Evolutionary conservation across 345 rosid species (phyloP), one percentile per base, ranked within the genome.

Genomic region (Citrus unshiu): DNA sequence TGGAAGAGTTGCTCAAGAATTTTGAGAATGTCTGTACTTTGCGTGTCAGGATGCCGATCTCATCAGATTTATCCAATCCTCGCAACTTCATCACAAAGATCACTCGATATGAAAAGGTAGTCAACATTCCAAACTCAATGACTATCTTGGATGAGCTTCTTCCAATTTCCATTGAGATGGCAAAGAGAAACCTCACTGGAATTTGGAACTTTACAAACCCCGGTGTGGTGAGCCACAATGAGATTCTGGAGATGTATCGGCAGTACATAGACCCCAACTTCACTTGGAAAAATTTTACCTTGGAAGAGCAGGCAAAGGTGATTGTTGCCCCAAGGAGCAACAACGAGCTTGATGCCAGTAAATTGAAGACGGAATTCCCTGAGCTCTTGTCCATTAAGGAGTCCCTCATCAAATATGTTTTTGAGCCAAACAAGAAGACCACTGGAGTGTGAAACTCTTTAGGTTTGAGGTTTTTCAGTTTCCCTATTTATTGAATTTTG

Each of bases 31-130:
- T 95, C 14, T 95, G 97, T 76, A 95, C 95, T 2, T 73, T 95
- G 73, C 89, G 97, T 9, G 98, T 93, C n/a, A 85, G 97, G 67
- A 95, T 95, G 98, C 98, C 98, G 2, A 93, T 95, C 77, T 95
- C 95, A 1, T 88, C 96, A 2, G 96, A 95, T 80, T 85, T 95
- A 37, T 57, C 92, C 29, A 93, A 95, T 81, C 96, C 97, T 7
- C 91, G 98, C 22, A 93, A 95, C 83, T 93, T 93, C 91, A 91
- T 93, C 79, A 91, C 97, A 0, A 95, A 95, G 86, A 93, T 95
- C 73, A 74, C 93, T 58, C 82, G 95, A 37, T 93, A 95, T 6
- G 96, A 91, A 29, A 94, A 93, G 82, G 98, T 94, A 1, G 98
- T 94, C 32, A 76, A 93, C 80, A 95, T 95, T 70, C 98, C 98